These are phyloP conservation scores for Cucumis cinereus DNA, from an alignment of 306 rosid species.

Conservation along the genomic window DNA sequence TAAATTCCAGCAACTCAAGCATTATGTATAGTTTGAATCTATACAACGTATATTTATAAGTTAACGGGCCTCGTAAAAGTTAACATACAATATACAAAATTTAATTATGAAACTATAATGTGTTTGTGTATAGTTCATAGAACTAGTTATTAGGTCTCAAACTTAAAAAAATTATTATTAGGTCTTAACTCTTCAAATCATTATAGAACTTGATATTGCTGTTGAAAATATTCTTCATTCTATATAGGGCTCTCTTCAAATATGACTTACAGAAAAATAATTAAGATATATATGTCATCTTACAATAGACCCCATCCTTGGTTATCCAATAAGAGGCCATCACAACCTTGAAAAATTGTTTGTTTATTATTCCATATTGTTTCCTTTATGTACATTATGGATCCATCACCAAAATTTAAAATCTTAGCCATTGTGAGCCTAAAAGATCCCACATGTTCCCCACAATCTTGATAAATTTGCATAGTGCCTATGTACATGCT, in stretches of 20 bases:
- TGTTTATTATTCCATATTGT: background rate
- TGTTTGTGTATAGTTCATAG: too few species aligned
- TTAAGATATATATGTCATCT: background rate
- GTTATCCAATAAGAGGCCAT: background rate
- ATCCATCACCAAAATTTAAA: background rate
- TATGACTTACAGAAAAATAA: background rate
- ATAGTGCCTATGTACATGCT: background rate
- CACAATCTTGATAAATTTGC: background rate
- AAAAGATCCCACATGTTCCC: background rate
- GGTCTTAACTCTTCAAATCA: too few species aligned
- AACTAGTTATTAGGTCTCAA: too few species aligned
- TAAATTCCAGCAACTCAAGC: too few species aligned
- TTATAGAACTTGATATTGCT: too few species aligned
- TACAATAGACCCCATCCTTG: background rate
- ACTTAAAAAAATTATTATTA: too few species aligned
- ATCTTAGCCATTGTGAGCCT: background rate
- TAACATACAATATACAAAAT: too few species aligned
- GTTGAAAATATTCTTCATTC: too few species aligned
- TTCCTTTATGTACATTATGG: background rate
- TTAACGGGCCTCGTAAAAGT: too few species aligned
- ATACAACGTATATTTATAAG: too few species aligned
- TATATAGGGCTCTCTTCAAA: background rate
- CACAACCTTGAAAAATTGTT: background rate
- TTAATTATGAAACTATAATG: too few species aligned
- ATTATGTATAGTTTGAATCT: too few species aligned